phyloP scores from a whole-genome alignment of 129 eudicot genomes.

The Artemisia annua region DNA sequence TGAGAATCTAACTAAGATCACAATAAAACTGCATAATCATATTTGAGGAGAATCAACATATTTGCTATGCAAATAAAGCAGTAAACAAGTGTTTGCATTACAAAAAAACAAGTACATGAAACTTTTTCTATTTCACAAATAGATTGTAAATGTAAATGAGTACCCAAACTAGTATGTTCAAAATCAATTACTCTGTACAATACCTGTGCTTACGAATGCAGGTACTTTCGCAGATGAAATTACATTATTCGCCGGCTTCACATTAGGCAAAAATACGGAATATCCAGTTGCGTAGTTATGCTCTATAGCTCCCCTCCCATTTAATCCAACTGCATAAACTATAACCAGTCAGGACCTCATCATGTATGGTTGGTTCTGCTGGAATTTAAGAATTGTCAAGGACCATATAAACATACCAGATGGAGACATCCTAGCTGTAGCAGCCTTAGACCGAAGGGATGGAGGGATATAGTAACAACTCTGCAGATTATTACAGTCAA shows the following conservation, averaged over 20 bases:
- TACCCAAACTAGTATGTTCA: not conserved
- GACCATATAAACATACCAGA: slow-evolving; percentile 41
- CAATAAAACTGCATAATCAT: not conserved
- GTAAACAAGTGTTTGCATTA: not conserved
- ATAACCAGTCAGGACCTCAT: slow-evolving; percentile 12
- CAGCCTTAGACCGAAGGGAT: slow-evolving; percentile 67
- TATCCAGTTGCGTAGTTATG: slow-evolving; percentile 49
- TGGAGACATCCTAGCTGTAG: slow-evolving; percentile 61
- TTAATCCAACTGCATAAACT: slow-evolving; percentile 45
- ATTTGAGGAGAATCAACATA: not conserved
- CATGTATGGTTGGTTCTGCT: not conserved
- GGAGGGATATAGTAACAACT: slow-evolving; percentile 90
- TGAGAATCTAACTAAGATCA: not conserved
- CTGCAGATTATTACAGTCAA: slow-evolving; percentile 35
- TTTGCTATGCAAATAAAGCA: not conserved
- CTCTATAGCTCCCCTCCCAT: slow-evolving; percentile 40
- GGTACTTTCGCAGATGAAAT: slow-evolving; percentile 39
- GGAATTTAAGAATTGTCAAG: not conserved
- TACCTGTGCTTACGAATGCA: slow-evolving; percentile 49
- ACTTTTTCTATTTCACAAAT: too few relatives aligned
- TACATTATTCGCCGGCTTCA: slow-evolving; percentile 38
- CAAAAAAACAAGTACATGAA: not conserved
- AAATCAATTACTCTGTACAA: not conserved
- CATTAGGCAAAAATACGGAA: slow-evolving; percentile 46
- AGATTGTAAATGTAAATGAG: not conserved